Conservation (phyloP, 1,139 yeast species). For the Magnusiomyces ingens region DNA sequence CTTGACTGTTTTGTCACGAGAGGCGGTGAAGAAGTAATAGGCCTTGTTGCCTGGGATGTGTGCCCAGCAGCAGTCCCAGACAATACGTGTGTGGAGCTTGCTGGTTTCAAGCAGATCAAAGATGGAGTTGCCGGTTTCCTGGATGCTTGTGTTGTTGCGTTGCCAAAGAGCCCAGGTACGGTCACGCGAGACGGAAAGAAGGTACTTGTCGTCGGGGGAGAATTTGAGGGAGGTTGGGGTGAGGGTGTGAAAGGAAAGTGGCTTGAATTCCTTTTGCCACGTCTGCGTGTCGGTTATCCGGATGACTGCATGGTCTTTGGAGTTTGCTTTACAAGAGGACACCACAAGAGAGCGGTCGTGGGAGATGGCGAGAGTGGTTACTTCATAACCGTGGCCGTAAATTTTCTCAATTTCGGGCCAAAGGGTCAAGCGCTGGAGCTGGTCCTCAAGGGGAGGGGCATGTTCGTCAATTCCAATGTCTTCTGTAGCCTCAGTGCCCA, state of each 20-base stretch:
- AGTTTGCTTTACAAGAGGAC: constrained; percentile 87
- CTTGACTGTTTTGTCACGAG: constrained; percentile 78
- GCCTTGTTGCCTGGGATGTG: constrained; percentile 11
- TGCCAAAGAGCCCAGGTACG: constrained; percentile 78
- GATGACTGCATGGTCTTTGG: constrained; percentile 75
- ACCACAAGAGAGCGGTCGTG: constrained; percentile 64
- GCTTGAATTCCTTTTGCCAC: constrained; percentile 53
- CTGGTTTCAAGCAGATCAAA: constrained; percentile 29
- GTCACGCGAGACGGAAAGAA: constrained; percentile 85
- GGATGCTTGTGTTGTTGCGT: constrained; percentile 34
- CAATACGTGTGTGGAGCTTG: constrained; percentile 84
- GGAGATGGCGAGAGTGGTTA: constrained; percentile 68
- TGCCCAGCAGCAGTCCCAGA: constrained; percentile 92
- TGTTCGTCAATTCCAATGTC: constrained; percentile 38
- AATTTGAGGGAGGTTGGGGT: constrained; percentile 81
- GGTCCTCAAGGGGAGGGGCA: constrained; percentile 79
- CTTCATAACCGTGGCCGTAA: constrained; percentile 97
- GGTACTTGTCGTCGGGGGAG: constrained; percentile 59
- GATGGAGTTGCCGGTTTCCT: constrained; percentile 29
- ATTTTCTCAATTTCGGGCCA: constrained; percentile 94
- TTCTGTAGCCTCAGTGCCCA: constrained; percentile 39
- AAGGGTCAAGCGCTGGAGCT: constrained; percentile 80
- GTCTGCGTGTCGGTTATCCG: constrained; percentile 59
- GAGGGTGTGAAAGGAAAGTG: constrained; percentile 60
- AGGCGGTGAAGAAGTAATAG: constrained; percentile 63